Base-by-base conservation (phyloP, 176 grass and related monocot species). In the Alopecurus myosuroides region DNA sequence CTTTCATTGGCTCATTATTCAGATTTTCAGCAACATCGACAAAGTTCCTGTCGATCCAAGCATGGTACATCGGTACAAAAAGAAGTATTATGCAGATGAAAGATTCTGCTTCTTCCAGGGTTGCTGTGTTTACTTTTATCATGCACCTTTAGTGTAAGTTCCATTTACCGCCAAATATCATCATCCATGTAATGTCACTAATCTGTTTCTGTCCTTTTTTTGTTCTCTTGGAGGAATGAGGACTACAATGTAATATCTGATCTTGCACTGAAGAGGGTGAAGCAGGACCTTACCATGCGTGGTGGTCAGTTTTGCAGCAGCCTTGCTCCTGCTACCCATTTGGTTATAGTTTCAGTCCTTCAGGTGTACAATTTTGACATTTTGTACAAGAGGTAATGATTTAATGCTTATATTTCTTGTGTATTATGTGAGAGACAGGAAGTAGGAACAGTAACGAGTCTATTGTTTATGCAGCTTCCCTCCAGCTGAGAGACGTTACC, bases 91-190 rank as follows among this genome's bases (percentile, higher is more conserved):
- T 61, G 76, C 81, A 39, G 89, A 92, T 18, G 77, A 98, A 85
- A 87, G 72, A 67, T 95, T 95, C 82, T 98, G 91, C 86, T 95
- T 98, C 49, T 95, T 98, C 88, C 83, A 82, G 89, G 89, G 91
- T 74, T 98, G 86, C 75, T 82, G 57, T 57, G 63, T 95, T 78
- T 95, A 94, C 82, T 74, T 98, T 50, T 78, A 88, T 79, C 63
- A 67, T 80, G 53, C 82, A 87, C 83, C 91, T 71, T 77, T 88
- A 36, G 75, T 93, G 96, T 95, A 87, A 94, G 90, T 68, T 36
- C 83, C 48, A 85, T 74, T 67, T 86, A 78, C 44, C 44, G 58
- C 79, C 84, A 91, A 58, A 77, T 69, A 80, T 88, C 29, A 73
- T 64, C 67, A 85, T 71, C 85, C 88, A 77, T 35, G 39, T 77